Conservation (phyloP, 345 rosid species). For the Theobroma cacao region DNA sequence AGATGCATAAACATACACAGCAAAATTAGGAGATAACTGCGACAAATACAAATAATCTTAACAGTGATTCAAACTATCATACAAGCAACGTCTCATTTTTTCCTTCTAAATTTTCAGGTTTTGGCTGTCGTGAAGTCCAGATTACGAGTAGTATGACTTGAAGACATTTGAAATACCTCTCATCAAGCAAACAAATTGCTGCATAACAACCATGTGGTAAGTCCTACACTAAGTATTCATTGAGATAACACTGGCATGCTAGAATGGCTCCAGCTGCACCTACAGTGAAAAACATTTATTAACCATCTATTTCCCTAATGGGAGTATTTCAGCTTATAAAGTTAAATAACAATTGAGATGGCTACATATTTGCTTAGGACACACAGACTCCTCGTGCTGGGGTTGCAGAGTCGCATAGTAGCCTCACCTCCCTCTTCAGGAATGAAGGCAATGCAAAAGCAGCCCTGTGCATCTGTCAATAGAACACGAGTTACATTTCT, state of each 20-base stretch:
- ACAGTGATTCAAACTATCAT: too few species aligned
- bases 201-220: background rate
- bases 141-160: background rate
- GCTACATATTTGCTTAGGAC: constrained; percentile 9
- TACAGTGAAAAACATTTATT: background rate
- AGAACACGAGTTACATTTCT: background rate
- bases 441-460: constrained; percentile 87
- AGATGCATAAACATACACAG: background rate
- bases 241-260: background rate
- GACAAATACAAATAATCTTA: background rate
- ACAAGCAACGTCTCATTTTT: background rate
- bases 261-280: background rate
- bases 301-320: background rate
- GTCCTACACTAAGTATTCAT: background rate
- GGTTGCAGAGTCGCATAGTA: constrained; percentile 28
- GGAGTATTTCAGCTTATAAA: background rate
- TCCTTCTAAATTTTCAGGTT: background rate
- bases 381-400: background rate
- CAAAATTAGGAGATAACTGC: background rate
- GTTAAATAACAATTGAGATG: background rate
- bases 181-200: background rate
- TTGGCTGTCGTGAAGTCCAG: background rate
- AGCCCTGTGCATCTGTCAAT: constrained; percentile 74
- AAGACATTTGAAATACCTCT: background rate
- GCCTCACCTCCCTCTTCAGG: constrained; percentile 69